A percentile compares a stretch with the other conserved stretches of the same genome.
Conservation (phyloP, 2,329 filamentous ascomycete genomes). For the Tolypocladium tundrense region DNA sequence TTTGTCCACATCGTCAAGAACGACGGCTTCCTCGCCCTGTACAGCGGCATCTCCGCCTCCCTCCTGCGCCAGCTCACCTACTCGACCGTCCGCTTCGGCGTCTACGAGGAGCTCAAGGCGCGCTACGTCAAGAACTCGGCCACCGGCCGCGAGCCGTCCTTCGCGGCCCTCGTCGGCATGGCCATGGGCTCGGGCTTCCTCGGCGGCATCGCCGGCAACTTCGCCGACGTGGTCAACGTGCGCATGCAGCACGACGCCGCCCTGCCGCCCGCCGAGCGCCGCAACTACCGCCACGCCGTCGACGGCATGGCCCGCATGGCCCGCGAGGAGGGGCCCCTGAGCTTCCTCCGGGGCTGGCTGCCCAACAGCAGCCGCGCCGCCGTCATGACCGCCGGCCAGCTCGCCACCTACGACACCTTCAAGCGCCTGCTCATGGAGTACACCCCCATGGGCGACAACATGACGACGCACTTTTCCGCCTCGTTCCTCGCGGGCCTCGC, state of each 20-base stretch:
- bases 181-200: conserved; percentile 76
- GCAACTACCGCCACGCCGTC: conserved; percentile 83
- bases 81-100: conserved; percentile 89
- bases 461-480: conserved; percentile 70
- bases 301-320: conserved; percentile 82
- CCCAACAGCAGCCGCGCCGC: conserved; percentile 72
- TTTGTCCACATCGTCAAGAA: conserved; percentile 70
- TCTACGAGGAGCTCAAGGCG: conserved; percentile 88
- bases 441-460: conserved; percentile 57
- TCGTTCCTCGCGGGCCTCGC: conserved; percentile 72
- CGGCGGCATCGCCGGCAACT: conserved; percentile 85
- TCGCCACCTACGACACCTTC: conserved; percentile 77
- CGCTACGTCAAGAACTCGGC: conserved; percentile 38
- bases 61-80: conserved; percentile 92
- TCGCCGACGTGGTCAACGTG: conserved; percentile 92
- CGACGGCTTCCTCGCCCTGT: conserved; percentile 72
- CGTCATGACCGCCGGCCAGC: conserved; percentile 79
- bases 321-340: conserved; percentile 66
- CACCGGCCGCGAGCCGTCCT: conserved; percentile 46
- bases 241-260: conserved; percentile 93
- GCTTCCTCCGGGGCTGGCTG: conserved; percentile 76
- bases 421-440: conserved; percentile 59
- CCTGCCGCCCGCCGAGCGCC: conserved; percentile 59
- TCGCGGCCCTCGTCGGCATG: conserved; percentile 71
- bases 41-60: conserved; percentile 85